Conservation (phyloP, 257 asterid genomes). For the Solanum chiquidenum region DNA sequence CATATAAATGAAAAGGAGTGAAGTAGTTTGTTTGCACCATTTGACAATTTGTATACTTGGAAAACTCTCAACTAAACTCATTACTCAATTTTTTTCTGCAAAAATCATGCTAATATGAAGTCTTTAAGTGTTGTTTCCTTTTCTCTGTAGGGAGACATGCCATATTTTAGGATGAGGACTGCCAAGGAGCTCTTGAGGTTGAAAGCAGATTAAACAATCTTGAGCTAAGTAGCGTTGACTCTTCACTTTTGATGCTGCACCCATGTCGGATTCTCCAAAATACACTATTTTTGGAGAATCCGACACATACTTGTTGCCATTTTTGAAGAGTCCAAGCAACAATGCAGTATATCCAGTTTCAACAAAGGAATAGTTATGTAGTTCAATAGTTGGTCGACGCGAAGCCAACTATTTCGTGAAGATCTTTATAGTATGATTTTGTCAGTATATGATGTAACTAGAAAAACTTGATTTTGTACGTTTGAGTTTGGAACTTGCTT, state of each 20-base stretch:
- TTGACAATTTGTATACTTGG: not conserved
- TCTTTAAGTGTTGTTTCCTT: not conserved
- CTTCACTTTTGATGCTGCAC: not conserved
- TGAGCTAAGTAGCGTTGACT: not conserved
- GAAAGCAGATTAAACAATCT: slow-evolving; percentile 54
- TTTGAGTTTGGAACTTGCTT: not conserved
- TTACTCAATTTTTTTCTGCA: not conserved
- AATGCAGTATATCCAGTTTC: not conserved
- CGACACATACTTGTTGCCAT: not conserved
- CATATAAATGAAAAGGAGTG: not conserved
- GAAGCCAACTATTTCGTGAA: not conserved
- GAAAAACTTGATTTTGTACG: not conserved
- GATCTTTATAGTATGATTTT: not conserved
- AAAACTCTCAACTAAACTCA: not conserved
- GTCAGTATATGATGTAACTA: not conserved
- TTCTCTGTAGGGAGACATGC: slow-evolving; percentile 51
- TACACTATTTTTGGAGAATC: not conserved
- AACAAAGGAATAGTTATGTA: not conserved
- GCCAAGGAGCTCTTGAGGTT: slow-evolving; percentile 69
- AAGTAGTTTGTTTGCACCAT: not conserved
- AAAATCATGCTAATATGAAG: not conserved
- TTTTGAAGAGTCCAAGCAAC: not conserved
- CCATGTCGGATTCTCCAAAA: not conserved
- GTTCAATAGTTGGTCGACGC: not conserved
- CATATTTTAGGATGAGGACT: slow-evolving; percentile 70